These are phyloP conservation scores for Arctium lappa DNA, from an alignment of 129 eudicot genomes.

Conservation along the genomic window DNA sequence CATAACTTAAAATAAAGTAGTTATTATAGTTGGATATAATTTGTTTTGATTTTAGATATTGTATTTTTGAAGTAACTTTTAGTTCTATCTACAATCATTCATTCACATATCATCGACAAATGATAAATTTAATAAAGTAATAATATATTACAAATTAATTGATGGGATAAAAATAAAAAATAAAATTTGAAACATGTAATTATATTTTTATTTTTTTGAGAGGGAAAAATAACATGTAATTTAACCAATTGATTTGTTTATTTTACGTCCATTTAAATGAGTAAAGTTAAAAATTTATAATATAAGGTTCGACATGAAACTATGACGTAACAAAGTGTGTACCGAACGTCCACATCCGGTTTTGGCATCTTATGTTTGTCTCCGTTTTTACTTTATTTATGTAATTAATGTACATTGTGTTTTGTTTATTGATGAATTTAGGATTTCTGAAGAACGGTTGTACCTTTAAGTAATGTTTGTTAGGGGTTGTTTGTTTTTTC, in stretches of 20 bases:
- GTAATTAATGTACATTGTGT: background rate
- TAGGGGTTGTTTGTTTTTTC: no score
- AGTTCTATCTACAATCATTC: no score
- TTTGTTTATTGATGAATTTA: no score
- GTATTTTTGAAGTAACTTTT: no score
- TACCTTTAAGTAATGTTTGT: no score
- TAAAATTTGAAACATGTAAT: background rate
- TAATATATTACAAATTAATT: background rate
- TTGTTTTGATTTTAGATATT: no score
- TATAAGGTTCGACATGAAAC: background rate
- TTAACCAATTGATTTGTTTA: background rate
- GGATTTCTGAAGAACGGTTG: no score
- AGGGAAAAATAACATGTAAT: background rate
- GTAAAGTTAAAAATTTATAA: background rate
- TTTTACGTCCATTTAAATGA: background rate
- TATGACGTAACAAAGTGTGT: background rate
- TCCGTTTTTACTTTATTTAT: no score
- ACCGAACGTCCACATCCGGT: background rate
- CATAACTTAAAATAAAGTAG: no score
- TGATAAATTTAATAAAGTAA: background rate
- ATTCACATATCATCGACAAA: no score
- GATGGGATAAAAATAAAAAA: background rate
- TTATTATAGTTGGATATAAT: no score
- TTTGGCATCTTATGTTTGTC: background rate
- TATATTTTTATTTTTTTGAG: no score